Evolutionary conservation across 2,329 filamentous ascomycete genomes (phyloP).

Genomic region (Venturia aucupariae): DNA sequence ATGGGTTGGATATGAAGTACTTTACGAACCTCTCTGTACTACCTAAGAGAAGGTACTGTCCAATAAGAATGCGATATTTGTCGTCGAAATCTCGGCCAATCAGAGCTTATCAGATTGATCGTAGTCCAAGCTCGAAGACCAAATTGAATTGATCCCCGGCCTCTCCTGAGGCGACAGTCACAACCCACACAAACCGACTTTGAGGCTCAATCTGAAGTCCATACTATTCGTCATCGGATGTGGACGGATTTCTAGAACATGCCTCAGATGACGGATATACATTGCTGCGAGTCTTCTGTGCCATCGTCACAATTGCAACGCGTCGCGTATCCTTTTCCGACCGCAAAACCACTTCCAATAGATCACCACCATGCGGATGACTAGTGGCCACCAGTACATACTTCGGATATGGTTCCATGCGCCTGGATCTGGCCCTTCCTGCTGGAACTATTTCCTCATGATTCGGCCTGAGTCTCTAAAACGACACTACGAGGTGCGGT

Average conservation of each 20-base stretch:
- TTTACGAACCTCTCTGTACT: no score
- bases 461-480: no score
- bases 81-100: no score
- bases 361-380: neutral
- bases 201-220: neutral
- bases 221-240: neutral
- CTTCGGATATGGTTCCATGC: neutral
- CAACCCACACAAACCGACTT: neutral
- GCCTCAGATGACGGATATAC: neutral
- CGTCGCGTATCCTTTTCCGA: conserved; percentile 11
- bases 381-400: neutral
- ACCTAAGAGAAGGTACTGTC: no score
- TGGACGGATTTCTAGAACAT: neutral
- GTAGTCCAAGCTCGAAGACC: no score
- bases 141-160: no score
- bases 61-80: no score
- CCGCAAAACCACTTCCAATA: conserved; percentile 7
- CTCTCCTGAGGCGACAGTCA: no score
- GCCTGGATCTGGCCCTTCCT: no score
- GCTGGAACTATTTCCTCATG: no score
- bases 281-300: neutral
- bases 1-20: no score
- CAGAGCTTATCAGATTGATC: no score
- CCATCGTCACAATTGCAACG: neutral
- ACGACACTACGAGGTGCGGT: conserved; percentile 8